Conservation (phyloP, 2,329 filamentous ascomycete genomes). For the Microsporum canis region DNA sequence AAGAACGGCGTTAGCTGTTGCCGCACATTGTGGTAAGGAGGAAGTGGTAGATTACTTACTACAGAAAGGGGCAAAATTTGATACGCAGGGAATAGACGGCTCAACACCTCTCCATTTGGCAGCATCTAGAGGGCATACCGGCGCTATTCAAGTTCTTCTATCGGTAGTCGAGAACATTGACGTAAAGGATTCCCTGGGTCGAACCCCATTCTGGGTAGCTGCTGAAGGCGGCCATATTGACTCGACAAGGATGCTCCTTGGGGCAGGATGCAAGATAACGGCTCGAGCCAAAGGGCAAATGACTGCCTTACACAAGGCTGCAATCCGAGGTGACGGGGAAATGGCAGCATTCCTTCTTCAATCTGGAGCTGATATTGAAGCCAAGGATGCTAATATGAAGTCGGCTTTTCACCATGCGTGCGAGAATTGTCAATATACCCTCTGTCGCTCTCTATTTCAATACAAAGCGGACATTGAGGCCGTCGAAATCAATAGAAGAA, state of each 20-base stretch:
- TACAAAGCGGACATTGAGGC: conserved; percentile 27
- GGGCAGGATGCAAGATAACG: conserved; percentile 22
- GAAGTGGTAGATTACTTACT: conserved; percentile 26
- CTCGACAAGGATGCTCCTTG: conserved; percentile 24
- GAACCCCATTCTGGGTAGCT: conserved; percentile 29
- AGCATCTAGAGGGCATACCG: conserved; percentile 25
- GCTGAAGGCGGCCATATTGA: conserved; percentile 26
- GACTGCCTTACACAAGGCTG: conserved; percentile 27
- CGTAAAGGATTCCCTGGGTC: conserved; percentile 21
- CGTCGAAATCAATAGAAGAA: conserved; percentile 23
- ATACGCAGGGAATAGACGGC: conserved; percentile 23
- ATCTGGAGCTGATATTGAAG: conserved; percentile 26
- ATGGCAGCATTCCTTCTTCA: conserved; percentile 7
- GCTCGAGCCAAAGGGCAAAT: conserved; percentile 23
- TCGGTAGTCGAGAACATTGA: conserved; percentile 24
- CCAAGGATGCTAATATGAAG: conserved; percentile 26
- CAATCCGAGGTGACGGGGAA: conserved; percentile 4
- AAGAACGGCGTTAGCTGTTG: conserved; percentile 30
- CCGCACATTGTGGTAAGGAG: conserved; percentile 31
- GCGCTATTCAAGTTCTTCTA: conserved; percentile 25
- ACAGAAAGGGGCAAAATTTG: conserved; percentile 22
- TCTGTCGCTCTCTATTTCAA: conserved; percentile 24
- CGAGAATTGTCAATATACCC: conserved; percentile 25
- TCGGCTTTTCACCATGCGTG: conserved; percentile 28
- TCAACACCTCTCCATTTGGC: conserved; percentile 28